These are phyloP conservation scores for Leccinum subrobustum DNA, from an alignment of 1,284 basidiomycete genomes.

Conservation along the genomic window DNA sequence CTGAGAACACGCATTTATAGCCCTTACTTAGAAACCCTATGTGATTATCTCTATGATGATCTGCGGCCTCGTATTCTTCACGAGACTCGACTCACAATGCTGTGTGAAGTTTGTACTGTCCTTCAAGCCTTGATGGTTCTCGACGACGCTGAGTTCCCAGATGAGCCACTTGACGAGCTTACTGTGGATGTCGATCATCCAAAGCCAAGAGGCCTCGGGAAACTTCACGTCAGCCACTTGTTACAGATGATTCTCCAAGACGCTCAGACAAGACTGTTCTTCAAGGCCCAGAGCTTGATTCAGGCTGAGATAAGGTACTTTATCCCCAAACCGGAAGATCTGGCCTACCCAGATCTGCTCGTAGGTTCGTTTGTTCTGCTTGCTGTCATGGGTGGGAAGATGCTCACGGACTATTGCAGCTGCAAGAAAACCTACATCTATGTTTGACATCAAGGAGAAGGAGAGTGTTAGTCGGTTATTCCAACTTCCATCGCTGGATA, in stretches of 20 bases:
- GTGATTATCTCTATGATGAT: constrained; percentile 91
- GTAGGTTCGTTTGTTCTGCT: constrained; percentile 43
- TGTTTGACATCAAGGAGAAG: constrained; percentile 56
- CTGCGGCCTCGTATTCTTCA: constrained; percentile 91
- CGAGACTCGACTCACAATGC: constrained; percentile 79
- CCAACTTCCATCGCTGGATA: constrained; percentile 67
- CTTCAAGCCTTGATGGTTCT: constrained; percentile 92
- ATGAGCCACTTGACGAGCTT: constrained; percentile 37
- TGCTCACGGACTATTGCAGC: constrained; percentile 34
- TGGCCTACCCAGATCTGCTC: constrained; percentile 83
- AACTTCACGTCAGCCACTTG: constrained; percentile 69
- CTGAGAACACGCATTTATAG: constrained; percentile 39
- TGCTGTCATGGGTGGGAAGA: not conserved
- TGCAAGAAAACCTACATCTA: constrained; percentile 42
- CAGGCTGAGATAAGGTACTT: constrained; percentile 86
- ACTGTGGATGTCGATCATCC: constrained; percentile 41
- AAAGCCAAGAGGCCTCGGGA: constrained; percentile 42
- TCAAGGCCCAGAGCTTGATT: constrained; percentile 89
- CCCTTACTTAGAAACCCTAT: constrained; percentile 84
- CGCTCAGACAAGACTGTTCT: constrained; percentile 90
- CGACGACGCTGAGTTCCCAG: constrained; percentile 53
- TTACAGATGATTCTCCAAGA: constrained; percentile 90
- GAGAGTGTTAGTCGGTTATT: constrained; percentile 66
- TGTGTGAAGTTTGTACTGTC: constrained; percentile 93
- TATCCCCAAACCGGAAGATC: constrained; percentile 70